Evolutionary conservation across 208 protist genomes (phyloP).

Genomic region (Giardia muris): DNA sequence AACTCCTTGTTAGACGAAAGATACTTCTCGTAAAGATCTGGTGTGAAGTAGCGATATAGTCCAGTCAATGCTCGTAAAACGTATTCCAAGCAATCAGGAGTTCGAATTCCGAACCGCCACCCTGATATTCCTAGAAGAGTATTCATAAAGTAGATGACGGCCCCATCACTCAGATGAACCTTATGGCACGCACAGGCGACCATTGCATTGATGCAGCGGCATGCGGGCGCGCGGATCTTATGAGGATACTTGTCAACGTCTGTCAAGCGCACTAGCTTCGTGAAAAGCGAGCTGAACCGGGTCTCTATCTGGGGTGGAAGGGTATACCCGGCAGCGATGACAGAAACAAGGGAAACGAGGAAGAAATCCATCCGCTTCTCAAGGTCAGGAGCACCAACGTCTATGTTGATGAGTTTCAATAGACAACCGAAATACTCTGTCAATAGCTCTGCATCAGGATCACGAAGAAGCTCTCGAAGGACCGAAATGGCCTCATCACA

Average conservation of each 20-base stretch:
- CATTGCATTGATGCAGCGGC: not conserved
- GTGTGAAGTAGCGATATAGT: not conserved
- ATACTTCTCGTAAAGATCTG: not conserved
- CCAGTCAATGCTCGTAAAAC: not conserved
- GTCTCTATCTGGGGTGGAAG: not conserved
- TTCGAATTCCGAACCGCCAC: not conserved
- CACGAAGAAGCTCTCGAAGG: no score
- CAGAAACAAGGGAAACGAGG: not conserved
- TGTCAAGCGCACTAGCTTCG: not conserved
- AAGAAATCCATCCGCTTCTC: not conserved
- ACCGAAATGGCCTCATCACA: no score
- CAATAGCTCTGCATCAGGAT: no score
- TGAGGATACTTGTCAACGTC: not conserved
- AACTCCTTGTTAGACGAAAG: not conserved
- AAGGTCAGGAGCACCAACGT: not conserved
- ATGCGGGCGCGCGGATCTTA: not conserved
- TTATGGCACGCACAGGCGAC: not conserved
- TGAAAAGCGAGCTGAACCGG: not conserved
- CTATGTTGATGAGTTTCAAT: not conserved
- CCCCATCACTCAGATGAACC: not conserved
- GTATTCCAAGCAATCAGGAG: not conserved
- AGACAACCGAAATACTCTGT: not conserved
- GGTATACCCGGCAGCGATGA: not conserved
- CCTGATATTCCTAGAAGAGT: not conserved
- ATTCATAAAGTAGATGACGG: not conserved